Percentiles rank a stretch among this genome's conserved stretches.
Evolutionary conservation across 1,284 basidiomycete genomes (phyloP).

Genomic region (Athelia sp.): DNA sequence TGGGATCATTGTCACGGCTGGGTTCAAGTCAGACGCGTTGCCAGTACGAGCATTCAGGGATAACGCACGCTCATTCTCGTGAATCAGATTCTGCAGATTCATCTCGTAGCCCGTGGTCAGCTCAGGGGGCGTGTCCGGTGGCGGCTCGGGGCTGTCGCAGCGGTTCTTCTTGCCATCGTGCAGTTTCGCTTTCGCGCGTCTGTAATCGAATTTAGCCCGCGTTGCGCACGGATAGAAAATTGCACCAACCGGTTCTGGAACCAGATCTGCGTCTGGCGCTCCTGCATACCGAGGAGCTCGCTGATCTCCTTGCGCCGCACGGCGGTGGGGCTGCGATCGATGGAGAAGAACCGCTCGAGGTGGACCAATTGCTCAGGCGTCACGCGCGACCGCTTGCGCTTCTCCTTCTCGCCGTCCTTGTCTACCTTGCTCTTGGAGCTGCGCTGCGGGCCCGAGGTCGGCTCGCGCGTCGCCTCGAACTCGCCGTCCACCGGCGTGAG

Average conservation of each 20-base stretch:
- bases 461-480: slow-evolving; percentile 3
- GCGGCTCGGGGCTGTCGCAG: slow-evolving; percentile 31
- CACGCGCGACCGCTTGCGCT: slow-evolving; percentile 72
- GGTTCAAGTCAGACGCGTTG: slow-evolving; percentile 6
- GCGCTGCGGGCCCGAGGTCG: slow-evolving; percentile 19
- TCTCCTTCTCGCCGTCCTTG: slow-evolving; percentile 40
- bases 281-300: slow-evolving; percentile 72
- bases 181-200: slow-evolving; percentile 76
- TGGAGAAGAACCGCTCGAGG: slow-evolving; percentile 63
- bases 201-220: slow-evolving; percentile 19
- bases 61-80: slow-evolving; percentile 64
- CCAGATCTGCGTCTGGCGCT: slow-evolving; percentile 84
- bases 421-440: slow-evolving; percentile 11
- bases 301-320: slow-evolving; percentile 68
- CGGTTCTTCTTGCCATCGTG: slow-evolving; percentile 52
- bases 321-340: slow-evolving; percentile 68
- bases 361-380: slow-evolving; percentile 71
- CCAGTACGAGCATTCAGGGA: slow-evolving; percentile 7
- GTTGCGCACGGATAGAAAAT: not conserved
- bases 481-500: not conserved
- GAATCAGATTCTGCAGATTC: slow-evolving; percentile 59
- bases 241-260: slow-evolving; percentile 71
- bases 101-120: slow-evolving; percentile 48
- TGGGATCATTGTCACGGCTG: slow-evolving; percentile 71
- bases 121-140: slow-evolving; percentile 48